These are phyloP conservation scores for Meyerozyma smithsonii DNA, from an alignment of 1,139 yeast species.

Conservation along the genomic window DNA sequence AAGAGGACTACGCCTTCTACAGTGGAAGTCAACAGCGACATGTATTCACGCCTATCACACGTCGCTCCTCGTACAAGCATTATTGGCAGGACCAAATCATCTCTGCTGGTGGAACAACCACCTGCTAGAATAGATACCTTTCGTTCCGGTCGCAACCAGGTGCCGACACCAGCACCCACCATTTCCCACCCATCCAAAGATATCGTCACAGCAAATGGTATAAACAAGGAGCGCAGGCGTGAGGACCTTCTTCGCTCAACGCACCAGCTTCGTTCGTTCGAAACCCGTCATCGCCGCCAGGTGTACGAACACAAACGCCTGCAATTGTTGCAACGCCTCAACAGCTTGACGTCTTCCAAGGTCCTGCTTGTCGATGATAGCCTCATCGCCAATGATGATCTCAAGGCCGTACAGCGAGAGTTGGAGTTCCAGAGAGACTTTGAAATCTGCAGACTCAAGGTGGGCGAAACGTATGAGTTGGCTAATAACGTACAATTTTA, in stretches of 20 bases:
- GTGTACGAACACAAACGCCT: constrained; percentile 20
- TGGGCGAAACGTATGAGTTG: constrained; percentile 32
- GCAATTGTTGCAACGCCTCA: constrained; percentile 22
- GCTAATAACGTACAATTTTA: constrained; percentile 30
- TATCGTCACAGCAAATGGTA: constrained; percentile 6
- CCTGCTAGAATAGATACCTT: not conserved
- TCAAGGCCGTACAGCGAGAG: constrained; percentile 14
- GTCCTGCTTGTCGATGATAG: constrained; percentile 19
- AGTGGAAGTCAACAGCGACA: not conserved
- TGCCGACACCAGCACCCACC: not conserved
- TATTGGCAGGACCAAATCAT: not conserved
- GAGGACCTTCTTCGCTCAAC: constrained; percentile 4
- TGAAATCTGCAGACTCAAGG: constrained; percentile 31
- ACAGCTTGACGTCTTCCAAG: constrained; percentile 22
- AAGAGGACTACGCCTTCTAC: not conserved
- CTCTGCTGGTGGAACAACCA: not conserved
- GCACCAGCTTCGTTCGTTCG: constrained; percentile 9
- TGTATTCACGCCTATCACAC: not conserved
- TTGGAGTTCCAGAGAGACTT: constrained; percentile 26
- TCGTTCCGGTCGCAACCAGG: not conserved
- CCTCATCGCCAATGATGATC: constrained; percentile 25
- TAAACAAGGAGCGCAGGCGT: constrained; percentile 7
- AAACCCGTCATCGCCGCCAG: constrained; percentile 14
- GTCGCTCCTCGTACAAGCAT: not conserved
- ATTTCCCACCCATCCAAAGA: constrained; percentile 4